phyloP scores from a whole-genome alignment of 2,329 filamentous ascomycete species.

The Fusarium armeniacum region DNA sequence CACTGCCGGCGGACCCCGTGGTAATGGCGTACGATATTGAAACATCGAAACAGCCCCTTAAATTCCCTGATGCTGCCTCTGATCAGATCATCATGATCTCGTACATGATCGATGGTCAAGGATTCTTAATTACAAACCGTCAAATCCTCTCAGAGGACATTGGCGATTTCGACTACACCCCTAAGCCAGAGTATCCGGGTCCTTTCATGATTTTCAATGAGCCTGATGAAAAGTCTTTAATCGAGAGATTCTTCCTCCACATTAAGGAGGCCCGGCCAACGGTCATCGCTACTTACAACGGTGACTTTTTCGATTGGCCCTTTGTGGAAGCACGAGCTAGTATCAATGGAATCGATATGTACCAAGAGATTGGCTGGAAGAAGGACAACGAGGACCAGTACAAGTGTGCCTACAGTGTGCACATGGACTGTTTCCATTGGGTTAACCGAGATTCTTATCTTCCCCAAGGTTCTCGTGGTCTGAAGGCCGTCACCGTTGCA shows the following conservation, averaged over 20 bases:
- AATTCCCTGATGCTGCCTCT: constrained; percentile 94
- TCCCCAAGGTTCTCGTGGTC: constrained; percentile 94
- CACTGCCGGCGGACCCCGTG: constrained; percentile 94
- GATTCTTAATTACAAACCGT: constrained; percentile 96
- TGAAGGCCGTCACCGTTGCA: constrained; percentile 97
- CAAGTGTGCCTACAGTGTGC: constrained; percentile 94
- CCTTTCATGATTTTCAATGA: constrained; percentile 99
- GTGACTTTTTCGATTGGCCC: constrained; percentile 99
- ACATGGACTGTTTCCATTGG: constrained; percentile 99
- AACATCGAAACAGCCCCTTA: constrained; percentile 93
- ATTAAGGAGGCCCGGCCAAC: constrained; percentile 95
- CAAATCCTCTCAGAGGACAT: constrained; percentile 99
- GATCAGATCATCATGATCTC: constrained; percentile 99
- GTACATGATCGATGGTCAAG: constrained; percentile 99
- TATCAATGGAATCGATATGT: constrained; percentile 98
- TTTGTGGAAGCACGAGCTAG: constrained; percentile 95
- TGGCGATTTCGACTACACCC: constrained; percentile 97
- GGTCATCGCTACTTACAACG: constrained; percentile 99
- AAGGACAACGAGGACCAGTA: constrained; percentile 97
- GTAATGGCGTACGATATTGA: constrained; percentile 99
- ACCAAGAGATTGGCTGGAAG: constrained; percentile 95
- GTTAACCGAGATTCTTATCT: constrained; percentile 98
- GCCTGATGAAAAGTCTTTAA: constrained; percentile 86
- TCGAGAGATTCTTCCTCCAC: constrained; percentile 95
- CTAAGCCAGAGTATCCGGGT: constrained; percentile 94